These are phyloP conservation scores for Camptophora hylomeconis DNA, from an alignment of 2,329 filamentous ascomycete species.

Conservation along the genomic window DNA sequence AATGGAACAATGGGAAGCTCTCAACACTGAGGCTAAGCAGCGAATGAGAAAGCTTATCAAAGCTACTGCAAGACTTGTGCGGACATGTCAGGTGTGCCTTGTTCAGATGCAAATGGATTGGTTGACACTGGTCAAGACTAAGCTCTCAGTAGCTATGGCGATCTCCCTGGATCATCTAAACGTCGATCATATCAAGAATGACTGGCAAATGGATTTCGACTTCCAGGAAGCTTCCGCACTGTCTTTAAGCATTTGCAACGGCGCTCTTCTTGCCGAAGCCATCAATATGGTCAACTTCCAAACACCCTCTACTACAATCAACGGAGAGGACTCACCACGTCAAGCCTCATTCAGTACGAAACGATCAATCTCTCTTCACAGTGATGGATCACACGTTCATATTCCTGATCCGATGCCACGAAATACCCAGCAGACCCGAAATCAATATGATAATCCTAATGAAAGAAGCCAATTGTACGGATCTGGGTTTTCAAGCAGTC, in stretches of 20 bases:
- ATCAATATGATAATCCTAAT: conserved; percentile 3
- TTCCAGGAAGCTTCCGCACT: conserved; percentile 60
- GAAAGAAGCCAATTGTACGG: too few species aligned
- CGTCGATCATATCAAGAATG: conserved; percentile 57
- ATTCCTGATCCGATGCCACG: conserved; percentile 1
- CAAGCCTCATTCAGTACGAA: conserved; percentile 40
- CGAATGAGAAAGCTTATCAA: conserved; percentile 75
- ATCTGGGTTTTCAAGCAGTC: too few species aligned
- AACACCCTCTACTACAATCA: conserved; percentile 35
- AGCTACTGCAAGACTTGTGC: conserved; percentile 71
- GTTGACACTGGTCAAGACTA: conserved; percentile 67
- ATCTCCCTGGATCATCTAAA: conserved; percentile 57
- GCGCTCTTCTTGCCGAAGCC: conserved; percentile 46
- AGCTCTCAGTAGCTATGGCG: conserved; percentile 42
- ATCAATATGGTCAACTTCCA: conserved; percentile 48
- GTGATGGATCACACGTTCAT: conserved; percentile 7
- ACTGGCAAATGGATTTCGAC: conserved; percentile 68
- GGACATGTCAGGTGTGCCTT: conserved; percentile 70
- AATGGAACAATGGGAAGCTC: conserved; percentile 75
- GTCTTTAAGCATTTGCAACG: conserved; percentile 66
- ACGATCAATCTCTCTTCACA: conserved; percentile 18
- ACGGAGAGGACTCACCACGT: conserved; percentile 28
- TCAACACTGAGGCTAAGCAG: conserved; percentile 87
- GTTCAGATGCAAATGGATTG: conserved; percentile 73
- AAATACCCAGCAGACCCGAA: not conserved